A percentile compares a stretch with the other conserved stretches of the same genome.
These are phyloP conservation scores for Clonostachys rosea DNA, from an alignment of 2,329 filamentous ascomycete genomes.

Conservation along the genomic window DNA sequence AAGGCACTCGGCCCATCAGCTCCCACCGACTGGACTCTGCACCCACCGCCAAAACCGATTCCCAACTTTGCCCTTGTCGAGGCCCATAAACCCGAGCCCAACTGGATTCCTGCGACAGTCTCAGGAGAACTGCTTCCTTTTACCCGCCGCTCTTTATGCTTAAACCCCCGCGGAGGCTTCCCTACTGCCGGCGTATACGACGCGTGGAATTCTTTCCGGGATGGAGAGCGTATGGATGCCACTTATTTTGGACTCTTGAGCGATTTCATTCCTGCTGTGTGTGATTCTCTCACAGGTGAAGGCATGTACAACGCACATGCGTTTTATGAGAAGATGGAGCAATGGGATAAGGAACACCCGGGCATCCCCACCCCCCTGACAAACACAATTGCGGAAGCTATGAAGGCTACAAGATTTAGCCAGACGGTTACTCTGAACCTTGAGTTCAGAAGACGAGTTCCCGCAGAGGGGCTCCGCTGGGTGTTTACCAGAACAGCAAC, in stretches of 20 bases:
- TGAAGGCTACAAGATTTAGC: conserved; percentile 3
- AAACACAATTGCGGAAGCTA: conserved; percentile 9
- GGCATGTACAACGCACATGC: conserved; percentile 13
- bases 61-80: conserved; percentile 13
- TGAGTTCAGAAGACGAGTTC: conserved; percentile 15
- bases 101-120: conserved; percentile 12
- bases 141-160: conserved; percentile 5
- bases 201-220: conserved; percentile 12
- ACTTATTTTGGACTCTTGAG: conserved; percentile 16
- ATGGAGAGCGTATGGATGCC: conserved; percentile 11
- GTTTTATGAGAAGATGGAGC: conserved; percentile 1
- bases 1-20: conserved; percentile 10
- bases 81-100: conserved; percentile 6
- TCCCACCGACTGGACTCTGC: conserved; percentile 6
- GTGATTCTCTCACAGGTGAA: conserved; percentile 16
- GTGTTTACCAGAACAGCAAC: conserved; percentile 11
- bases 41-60: conserved; percentile 9
- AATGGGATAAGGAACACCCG: conserved; percentile 14
- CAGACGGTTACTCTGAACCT: conserved; percentile 11
- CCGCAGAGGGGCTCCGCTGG: conserved; percentile 11
- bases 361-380: conserved; percentile 1
- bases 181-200: conserved; percentile 11
- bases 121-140: conserved; percentile 13
- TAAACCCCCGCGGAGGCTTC: conserved; percentile 14
- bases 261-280: conserved; percentile 17